Conservation (phyloP, 2,329 filamentous ascomycete species). For the Pseudogymnoascus pannorum region DNA sequence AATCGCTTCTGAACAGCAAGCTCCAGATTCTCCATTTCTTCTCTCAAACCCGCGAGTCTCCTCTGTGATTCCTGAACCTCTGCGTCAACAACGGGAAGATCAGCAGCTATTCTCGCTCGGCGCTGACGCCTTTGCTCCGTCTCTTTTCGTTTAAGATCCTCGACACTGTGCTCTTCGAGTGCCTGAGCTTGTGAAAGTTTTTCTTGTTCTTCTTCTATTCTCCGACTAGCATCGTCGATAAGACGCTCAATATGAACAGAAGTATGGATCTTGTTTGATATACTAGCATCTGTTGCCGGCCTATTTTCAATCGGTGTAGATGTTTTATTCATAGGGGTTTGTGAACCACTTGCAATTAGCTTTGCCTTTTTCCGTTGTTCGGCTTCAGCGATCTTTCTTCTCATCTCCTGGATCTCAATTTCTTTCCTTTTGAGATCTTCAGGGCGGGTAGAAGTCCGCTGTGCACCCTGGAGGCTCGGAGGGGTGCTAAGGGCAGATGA, state of each 20-base stretch:
- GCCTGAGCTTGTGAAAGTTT: slow-evolving; percentile 23
- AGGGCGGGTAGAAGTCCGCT: slow-evolving; percentile 18
- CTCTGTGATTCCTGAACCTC: slow-evolving; percentile 24
- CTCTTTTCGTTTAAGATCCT: slow-evolving; percentile 20
- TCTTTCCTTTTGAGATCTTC: slow-evolving; percentile 44
- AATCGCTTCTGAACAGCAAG: slow-evolving; percentile 24
- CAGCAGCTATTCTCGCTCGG: slow-evolving; percentile 26
- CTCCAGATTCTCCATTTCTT: slow-evolving; percentile 27
- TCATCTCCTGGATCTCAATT: slow-evolving; percentile 54
- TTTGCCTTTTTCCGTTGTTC: slow-evolving; percentile 25
- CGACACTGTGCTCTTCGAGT: slow-evolving; percentile 19
- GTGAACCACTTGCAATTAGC: slow-evolving; percentile 23
- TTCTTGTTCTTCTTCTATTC: slow-evolving; percentile 20
- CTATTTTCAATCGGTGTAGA: slow-evolving; percentile 11
- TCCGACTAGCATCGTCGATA: slow-evolving; percentile 17
- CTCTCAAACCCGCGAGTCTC: slow-evolving; percentile 25
- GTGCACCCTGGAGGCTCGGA: slow-evolving; percentile 13
- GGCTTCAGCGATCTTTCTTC: slow-evolving; percentile 32
- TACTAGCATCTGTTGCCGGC: slow-evolving; percentile 3
- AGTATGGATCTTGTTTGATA: slow-evolving; percentile 20
- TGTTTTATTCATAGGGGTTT: slow-evolving; percentile 21
- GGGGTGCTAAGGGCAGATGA: slow-evolving; percentile 21
- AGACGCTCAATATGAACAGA: slow-evolving; percentile 24
- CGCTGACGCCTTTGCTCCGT: slow-evolving; percentile 26
- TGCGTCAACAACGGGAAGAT: slow-evolving; percentile 28